These are phyloP conservation scores for Fusarium succisae DNA, from an alignment of 2,329 filamentous ascomycete genomes.

Conservation along the genomic window DNA sequence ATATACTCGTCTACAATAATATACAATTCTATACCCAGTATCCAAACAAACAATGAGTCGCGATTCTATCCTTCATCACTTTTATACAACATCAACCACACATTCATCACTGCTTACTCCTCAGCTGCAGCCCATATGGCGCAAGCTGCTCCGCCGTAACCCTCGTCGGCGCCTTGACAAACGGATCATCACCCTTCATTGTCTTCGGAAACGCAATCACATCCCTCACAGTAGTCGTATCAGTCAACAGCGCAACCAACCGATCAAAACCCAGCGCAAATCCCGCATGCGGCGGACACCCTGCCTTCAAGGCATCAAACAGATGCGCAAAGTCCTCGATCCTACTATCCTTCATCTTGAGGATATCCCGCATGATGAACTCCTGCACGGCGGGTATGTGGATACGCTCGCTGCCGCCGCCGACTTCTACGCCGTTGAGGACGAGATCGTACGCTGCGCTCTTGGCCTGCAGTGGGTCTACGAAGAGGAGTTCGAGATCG, in stretches of 20 bases:
- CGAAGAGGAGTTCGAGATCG: constrained; percentile 79
- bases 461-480: constrained; percentile 74
- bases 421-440: constrained; percentile 92
- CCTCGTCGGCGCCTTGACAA: constrained; percentile 79
- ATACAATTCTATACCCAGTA: constrained; percentile 17
- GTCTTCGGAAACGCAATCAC: constrained; percentile 98
- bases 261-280: constrained; percentile 94
- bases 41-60: neutral
- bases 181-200: constrained; percentile 85
- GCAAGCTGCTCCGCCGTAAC: constrained; percentile 67
- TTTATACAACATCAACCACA: neutral
- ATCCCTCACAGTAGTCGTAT: constrained; percentile 81
- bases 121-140: constrained; percentile 57
- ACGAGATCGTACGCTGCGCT: constrained; percentile 97
- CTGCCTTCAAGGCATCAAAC: constrained; percentile 80
- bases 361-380: constrained; percentile 82
- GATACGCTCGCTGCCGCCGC: constrained; percentile 92
- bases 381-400: constrained; percentile 86
- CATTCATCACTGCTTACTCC: neutral
- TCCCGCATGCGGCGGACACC: constrained; percentile 94
- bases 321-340: constrained; percentile 87
- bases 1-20: constrained; percentile 8
- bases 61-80: neutral
- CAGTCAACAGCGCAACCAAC: constrained; percentile 81
- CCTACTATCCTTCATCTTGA: constrained; percentile 78